A percentile compares a stretch with the other conserved stretches of the same genome.
These are phyloP conservation scores for Camelina sativa DNA, from an alignment of 345 rosid genomes.

Conservation along the genomic window DNA sequence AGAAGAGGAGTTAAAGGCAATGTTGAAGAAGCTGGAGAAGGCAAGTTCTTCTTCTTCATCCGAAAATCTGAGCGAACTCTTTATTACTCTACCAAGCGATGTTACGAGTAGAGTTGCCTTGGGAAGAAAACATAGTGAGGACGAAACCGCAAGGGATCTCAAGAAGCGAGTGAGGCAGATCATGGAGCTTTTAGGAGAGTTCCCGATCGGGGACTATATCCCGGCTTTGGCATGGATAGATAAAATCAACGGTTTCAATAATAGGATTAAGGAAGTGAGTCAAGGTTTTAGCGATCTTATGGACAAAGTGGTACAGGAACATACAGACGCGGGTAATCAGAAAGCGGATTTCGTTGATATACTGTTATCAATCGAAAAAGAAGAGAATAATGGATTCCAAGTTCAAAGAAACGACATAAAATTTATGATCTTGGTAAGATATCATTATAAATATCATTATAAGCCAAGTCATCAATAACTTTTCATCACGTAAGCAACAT, in stretches of 20 bases:
- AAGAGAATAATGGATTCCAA: slow-evolving; percentile 6
- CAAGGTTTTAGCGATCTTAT: slow-evolving; percentile 37
- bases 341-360: slow-evolving; percentile 20
- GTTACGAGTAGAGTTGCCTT: slow-evolving; percentile 55
- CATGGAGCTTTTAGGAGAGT: slow-evolving; percentile 43
- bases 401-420: slow-evolving; percentile 27
- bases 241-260: slow-evolving; percentile 23
- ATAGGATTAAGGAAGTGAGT: slow-evolving; percentile 25
- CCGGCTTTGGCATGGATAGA: slow-evolving; percentile 60
- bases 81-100: slow-evolving; percentile 45
- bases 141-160: slow-evolving; percentile 37
- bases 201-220: slow-evolving; percentile 53
- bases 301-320: slow-evolving; percentile 38
- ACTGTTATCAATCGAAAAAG: slow-evolving; percentile 22
- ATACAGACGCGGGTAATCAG: not conserved
- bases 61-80: slow-evolving; percentile 50
- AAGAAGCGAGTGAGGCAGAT: slow-evolving; percentile 44
- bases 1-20: slow-evolving; percentile 52
- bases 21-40: slow-evolving; percentile 40
- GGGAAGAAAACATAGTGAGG: slow-evolving; percentile 58
- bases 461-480: not conserved
- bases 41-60: slow-evolving; percentile 30
- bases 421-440: slow-evolving; percentile 26
- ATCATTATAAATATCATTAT: not conserved
- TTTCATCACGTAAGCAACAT: not conserved